Conservation (phyloP, 495 filamentous ascomycete genomes). For the Halenospora varia region DNA sequence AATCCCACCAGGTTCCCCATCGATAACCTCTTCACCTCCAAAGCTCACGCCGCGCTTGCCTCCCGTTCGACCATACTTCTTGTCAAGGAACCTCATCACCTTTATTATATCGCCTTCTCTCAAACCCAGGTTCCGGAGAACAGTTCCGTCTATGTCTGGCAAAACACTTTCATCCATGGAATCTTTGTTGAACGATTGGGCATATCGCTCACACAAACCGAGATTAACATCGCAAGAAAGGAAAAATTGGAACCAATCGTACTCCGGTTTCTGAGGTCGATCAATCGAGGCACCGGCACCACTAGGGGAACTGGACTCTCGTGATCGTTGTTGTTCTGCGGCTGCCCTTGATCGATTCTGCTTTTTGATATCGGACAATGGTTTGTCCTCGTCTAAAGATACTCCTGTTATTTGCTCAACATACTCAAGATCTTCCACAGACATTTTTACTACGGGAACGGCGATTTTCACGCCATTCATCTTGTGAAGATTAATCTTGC, state of each 20-base stretch:
- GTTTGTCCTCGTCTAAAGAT: conserved; percentile 95
- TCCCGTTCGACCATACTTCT: conserved; percentile 64
- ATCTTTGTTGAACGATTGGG: conserved; percentile 80
- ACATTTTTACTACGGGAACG: conserved; percentile 93
- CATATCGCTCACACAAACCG: conserved; percentile 90
- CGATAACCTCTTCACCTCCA: conserved; percentile 50
- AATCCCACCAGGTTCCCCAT: conserved; percentile 61
- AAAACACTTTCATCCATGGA: conserved; percentile 93
- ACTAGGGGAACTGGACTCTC: conserved; percentile 14
- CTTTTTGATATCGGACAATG: conserved; percentile 74
- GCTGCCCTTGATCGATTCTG: conserved; percentile 31
- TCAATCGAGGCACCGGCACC: conserved; percentile 47
- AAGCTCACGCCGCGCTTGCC: conserved; percentile 58
- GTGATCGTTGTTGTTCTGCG: conserved; percentile 17
- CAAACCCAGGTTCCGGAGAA: conserved; percentile 79
- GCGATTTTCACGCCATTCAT: conserved; percentile 97
- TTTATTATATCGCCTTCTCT: conserved; percentile 96
- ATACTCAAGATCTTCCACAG: conserved; percentile 88
- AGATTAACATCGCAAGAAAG: conserved; percentile 84
- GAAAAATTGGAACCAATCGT: conserved; percentile 99
- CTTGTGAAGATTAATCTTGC: conserved; percentile 98
- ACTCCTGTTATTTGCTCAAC: conserved; percentile 83
- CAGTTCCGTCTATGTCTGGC: conserved; percentile 76
- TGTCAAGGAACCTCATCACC: conserved; percentile 85
- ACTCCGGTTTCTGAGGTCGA: conserved; percentile 57